Base-by-base conservation (phyloP, 2,329 filamentous ascomycete genomes). In the Microsporum ferrugineum region DNA sequence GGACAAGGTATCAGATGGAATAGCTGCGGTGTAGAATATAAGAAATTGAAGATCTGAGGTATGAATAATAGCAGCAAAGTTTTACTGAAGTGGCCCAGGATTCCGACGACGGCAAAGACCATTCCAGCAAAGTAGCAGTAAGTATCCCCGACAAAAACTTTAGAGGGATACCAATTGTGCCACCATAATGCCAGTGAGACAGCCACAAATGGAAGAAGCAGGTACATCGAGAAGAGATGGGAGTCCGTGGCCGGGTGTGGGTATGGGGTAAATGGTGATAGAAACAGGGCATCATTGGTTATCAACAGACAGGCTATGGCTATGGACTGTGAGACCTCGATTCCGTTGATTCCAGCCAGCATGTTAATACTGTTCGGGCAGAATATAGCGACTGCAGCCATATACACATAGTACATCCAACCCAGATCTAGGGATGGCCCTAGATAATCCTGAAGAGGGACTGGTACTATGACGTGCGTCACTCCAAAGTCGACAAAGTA, bases 101-200 rank as follows among this genome's bases (percentile, higher is more conserved):
- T 97, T 65, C 90, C 91, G 66, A 97, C 94, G 51, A 96, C 91
- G 60, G 92, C 94, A 72, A 99, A 99, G 43, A 97, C 89, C 91
- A 99, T 99, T 66, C 94, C 94, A 0, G 94, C 94, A 74, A 99
- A 96, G 77, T 99, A 99, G 81, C 94, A 99, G 81, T 97, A 99
- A 2, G 94, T 99, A 75, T 99, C 94, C 61, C 94, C 94, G 7
- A 97, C 92, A 70, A 99, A 99, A 7, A 97, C 94, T 68, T 85
- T 86, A 29, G 92, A 90, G 0, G 94, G 94, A 71, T 91, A 99
- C 89, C 91, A 95, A 75, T 99, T 99, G 78, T 99, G 91, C 72
- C 77, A 84, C 70, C 94, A 83, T 14, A 99, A 81, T 6, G 94
- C 94, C 58, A 88, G 75, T 5, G 91, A 96, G 60, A 96, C 94